These are phyloP conservation scores for Leishmania amazonensis DNA, from an alignment of 208 protist genomes.

Conservation along the genomic window DNA sequence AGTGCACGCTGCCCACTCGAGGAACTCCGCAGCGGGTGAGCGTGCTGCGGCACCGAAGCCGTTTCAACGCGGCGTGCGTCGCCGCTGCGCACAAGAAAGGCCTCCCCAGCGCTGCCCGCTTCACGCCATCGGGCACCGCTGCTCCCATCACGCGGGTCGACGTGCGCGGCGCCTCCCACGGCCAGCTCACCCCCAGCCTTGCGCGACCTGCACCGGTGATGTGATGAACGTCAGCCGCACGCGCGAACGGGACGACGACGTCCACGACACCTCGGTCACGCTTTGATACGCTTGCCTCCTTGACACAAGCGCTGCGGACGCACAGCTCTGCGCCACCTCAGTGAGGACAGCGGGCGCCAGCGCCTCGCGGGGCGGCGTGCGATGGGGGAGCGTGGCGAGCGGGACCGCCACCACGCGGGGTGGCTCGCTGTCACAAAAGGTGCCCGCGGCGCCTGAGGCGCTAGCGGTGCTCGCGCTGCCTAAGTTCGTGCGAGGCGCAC, in stretches of 20 bases:
- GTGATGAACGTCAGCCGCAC: constrained; percentile 18
- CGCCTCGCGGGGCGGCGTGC: not conserved
- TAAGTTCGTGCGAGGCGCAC: not conserved
- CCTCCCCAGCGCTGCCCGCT: not conserved
- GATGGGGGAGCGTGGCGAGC: constrained; percentile 10
- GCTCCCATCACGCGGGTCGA: not conserved
- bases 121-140: not conserved
- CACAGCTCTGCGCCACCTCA: constrained; percentile 1
- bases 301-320: not conserved
- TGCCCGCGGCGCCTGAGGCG: not conserved
- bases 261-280: not conserved
- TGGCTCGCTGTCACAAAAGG: not conserved
- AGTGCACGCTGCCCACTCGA: not conserved
- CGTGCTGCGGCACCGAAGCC: not conserved
- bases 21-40: not conserved
- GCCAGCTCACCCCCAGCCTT: not conserved
- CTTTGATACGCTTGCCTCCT: not conserved
- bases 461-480: not conserved
- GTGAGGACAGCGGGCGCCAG: constrained; percentile 1
- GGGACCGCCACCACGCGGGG: constrained; percentile 13
- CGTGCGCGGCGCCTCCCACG: not conserved
- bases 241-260: not conserved
- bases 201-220: constrained; percentile 4
- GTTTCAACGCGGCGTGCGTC: not conserved
- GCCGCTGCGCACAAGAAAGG: not conserved